phyloP scores from a whole-genome alignment of 768 basidiomycete species.

The Trametes coccinea region DNA sequence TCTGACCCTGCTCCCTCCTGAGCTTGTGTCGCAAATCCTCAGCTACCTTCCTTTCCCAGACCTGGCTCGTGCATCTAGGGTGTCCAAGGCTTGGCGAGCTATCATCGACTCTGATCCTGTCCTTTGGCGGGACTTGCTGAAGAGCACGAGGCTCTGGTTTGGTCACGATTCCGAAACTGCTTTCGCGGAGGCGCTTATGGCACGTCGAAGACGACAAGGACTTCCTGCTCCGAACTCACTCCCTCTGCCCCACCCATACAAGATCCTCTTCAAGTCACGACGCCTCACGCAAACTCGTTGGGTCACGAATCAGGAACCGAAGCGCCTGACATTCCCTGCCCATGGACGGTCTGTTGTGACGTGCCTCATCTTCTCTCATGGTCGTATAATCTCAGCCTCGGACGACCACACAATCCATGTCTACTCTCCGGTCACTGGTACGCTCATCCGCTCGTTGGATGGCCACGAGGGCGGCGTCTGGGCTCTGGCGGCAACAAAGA shows the following conservation, averaged over 20 bases:
- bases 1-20: slow-evolving; percentile 86
- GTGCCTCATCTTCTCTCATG: slow-evolving; percentile 90
- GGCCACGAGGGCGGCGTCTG: slow-evolving; percentile 97
- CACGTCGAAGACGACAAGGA: slow-evolving; percentile 51
- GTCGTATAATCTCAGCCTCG: slow-evolving; percentile 94
- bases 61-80: slow-evolving; percentile 84
- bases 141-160: slow-evolving; percentile 85
- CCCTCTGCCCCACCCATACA: slow-evolving; percentile 83
- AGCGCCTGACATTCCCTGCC: slow-evolving; percentile 81
- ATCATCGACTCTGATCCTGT: slow-evolving; percentile 90
- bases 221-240: slow-evolving; percentile 48
- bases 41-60: slow-evolving; percentile 80
- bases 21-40: slow-evolving; percentile 87
- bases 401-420: slow-evolving; percentile 98
- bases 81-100: slow-evolving; percentile 86
- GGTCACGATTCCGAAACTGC: slow-evolving; percentile 82
- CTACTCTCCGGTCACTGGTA: slow-evolving; percentile 84
- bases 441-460: slow-evolving; percentile 68
- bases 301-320: slow-evolving; percentile 71
- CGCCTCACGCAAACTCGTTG: slow-evolving; percentile 79
- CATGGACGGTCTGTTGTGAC: slow-evolving; percentile 92
- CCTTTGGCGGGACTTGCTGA: slow-evolving; percentile 86
- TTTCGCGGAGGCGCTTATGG: slow-evolving; percentile 71
- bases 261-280: slow-evolving; percentile 90
- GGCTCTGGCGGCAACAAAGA: slow-evolving; percentile 90